Percentiles rank a stretch among this genome's conserved stretches.
phyloP scores from a whole-genome alignment of 768 basidiomycete species.

The Kockovaella imperatae region DNA sequence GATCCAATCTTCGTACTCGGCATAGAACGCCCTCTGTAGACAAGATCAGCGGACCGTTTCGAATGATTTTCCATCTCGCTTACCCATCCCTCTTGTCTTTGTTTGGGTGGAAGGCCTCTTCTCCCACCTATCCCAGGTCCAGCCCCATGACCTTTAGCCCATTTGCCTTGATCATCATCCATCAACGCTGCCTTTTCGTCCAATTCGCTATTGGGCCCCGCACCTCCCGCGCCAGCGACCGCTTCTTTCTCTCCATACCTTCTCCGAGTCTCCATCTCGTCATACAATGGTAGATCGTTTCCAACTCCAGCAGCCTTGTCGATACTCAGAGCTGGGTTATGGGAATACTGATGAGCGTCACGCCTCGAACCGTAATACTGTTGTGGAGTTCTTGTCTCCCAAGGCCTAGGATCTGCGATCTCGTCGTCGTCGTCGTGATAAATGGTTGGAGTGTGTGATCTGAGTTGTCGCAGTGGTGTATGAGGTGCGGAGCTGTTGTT shows the following conservation, averaged over 20 bases:
- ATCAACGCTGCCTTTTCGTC: conserved; percentile 7
- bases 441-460: background rate
- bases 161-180: conserved; percentile 35
- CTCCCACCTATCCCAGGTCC: conserved; percentile 40
- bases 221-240: background rate
- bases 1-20: conserved; percentile 42
- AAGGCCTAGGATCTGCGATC: conserved; percentile 31
- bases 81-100: conserved; percentile 34
- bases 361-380: conserved; percentile 27
- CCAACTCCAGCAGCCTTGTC: background rate
- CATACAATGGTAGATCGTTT: conserved; percentile 23
- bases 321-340: background rate
- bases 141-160: conserved; percentile 39
- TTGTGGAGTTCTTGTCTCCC: conserved; percentile 22
- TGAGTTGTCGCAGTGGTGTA: background rate
- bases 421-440: conserved; percentile 12
- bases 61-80: conserved; percentile 3
- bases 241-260: conserved; percentile 21
- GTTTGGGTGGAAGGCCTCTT: conserved; percentile 39
- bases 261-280: conserved; percentile 27
- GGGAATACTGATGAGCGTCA: conserved; percentile 1
- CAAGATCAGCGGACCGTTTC: background rate
- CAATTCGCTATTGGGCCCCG: conserved; percentile 13
- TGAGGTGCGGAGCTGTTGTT: background rate
- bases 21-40: conserved; percentile 29